These are phyloP conservation scores for Hansenula sp. DNA, from an alignment of 1,139 yeast species.

Conservation along the genomic window DNA sequence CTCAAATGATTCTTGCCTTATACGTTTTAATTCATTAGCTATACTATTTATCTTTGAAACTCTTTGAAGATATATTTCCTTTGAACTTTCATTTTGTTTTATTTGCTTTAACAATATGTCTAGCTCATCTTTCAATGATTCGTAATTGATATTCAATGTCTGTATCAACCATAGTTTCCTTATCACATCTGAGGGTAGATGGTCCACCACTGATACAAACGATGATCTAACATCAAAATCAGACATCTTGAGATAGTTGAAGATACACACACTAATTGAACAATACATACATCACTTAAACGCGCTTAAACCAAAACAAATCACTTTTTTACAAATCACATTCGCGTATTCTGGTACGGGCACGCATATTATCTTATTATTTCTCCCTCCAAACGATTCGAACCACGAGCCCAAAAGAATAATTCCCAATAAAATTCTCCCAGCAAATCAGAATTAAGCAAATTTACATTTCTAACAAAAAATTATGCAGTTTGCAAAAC, in stretches of 20 bases:
- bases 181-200: slow-evolving; percentile 43
- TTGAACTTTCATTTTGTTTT: neutral
- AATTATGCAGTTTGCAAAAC: no score
- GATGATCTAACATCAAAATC: slow-evolving; percentile 22
- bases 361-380: no score
- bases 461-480: slow-evolving; percentile 5
- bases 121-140: slow-evolving; percentile 13
- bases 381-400: no score
- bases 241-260: slow-evolving; percentile 3
- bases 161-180: slow-evolving; percentile 44
- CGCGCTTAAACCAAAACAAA: no score
- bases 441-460: slow-evolving; percentile 9
- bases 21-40: slow-evolving; percentile 1
- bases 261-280: no score
- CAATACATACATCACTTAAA: no score
- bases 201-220: slow-evolving; percentile 34
- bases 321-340: no score
- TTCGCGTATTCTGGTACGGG: no score
- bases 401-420: neutral
- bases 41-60: neutral
- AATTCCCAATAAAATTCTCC: neutral
- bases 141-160: slow-evolving; percentile 30
- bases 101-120: slow-evolving; percentile 6
- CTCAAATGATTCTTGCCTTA: slow-evolving; percentile 15
- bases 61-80: neutral